Base-by-base conservation (phyloP, 805 yeast genomes). In the Kluyveromyces nonfermentans region DNA sequence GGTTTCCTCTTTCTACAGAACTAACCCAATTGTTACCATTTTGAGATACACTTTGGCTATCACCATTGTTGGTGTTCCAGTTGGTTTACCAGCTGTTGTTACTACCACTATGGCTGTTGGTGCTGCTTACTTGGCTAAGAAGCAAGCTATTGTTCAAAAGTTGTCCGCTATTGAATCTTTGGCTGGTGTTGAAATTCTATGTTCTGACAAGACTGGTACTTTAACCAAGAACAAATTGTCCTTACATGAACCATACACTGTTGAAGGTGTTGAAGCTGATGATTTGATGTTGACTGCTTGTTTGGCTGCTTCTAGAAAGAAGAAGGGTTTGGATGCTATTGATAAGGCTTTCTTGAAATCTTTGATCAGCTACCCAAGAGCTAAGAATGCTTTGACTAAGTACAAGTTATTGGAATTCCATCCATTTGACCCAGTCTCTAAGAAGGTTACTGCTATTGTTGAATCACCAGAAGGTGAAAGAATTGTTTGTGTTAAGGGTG, bases 51-150 rank as follows among this genome's bases (percentile, higher is more conserved):
- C 95, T 60, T 74, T 88, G 67, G 96, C 95, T 59, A 87, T 88
- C 70, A 88, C 96, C 74, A 86, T 88, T 72, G 82, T 88, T 60
- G 96, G 96, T 82, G 96, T 88, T 59, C 96, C 96, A 69, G 96
- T 88, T 57, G 96, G 96, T 84, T 80, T 88, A 68, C 96, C 96
- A 70, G 96, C 95, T 68, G 96, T 88, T 65, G 96, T 87, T 57
- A 88, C 96, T 76, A 88, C 96, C 62, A 88, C 96, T 69, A 87
- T 88, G 96, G 97, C 97, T 70, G 97, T 89, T 72, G 97, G 97
- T 81, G 97, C 96, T 69, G 96, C 96, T 66, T 86, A 88, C 83
- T 76, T 88, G 65, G 96, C 96, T 62, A 85, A 87, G 80, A 88
- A 87, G 73, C 86, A 86, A 73, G 96, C 96, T 59, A 88, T 88